Evolutionary conservation across 164 flowering plant genomes (phyloP), one percentile per base, ranked within the genome.

Genomic region (Pachysandra terminalis): DNA sequence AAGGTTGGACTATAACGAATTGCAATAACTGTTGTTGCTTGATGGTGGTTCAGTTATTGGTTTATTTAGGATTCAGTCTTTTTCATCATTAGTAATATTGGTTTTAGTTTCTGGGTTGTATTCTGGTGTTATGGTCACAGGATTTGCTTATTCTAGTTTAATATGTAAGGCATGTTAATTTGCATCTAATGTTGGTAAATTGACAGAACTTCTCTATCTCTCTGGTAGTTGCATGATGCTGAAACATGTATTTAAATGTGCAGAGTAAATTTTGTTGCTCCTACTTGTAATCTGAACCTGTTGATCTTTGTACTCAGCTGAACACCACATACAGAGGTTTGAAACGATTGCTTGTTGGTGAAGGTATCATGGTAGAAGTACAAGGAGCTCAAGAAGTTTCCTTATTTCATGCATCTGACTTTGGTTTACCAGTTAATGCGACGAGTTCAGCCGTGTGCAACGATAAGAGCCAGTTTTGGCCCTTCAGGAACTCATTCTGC

Each of bases 321-420:
- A 87, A 87, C 68, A 53, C 56, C 21, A 79, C 89, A 2, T 76
- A 71, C 41, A 56, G 71, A 70, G 91, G 90, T 57, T 74, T 89
- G 64, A 85, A 79, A 65, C 80, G 85, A 26, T 22, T 91, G 35
- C 81, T 81, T 68, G 92, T 89, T 56, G 79, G 88, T 55, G 88
- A 91, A 83, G 97, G 94, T 69, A 86, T 88, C 48, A 78, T 83
- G 9, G 73, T 88, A 19, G 78, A 80, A 78, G 80, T 90, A 2
- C 63, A 65, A 53, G 75, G 80, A 37, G 91, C 91, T 45, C 75
- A 69, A 66, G 84, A 77, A 75, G 76, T 86, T 54, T 80, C 86
- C 48, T 59, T 85, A 15, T 72, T 75, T 67, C 78, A 85, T 51
- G 35, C 80, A 12, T 80, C 76, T 51, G 63, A 78, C 66, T 66